phyloP scores from a whole-genome alignment of 805 yeast genomes.

The Lipomyces starkeyi region DNA sequence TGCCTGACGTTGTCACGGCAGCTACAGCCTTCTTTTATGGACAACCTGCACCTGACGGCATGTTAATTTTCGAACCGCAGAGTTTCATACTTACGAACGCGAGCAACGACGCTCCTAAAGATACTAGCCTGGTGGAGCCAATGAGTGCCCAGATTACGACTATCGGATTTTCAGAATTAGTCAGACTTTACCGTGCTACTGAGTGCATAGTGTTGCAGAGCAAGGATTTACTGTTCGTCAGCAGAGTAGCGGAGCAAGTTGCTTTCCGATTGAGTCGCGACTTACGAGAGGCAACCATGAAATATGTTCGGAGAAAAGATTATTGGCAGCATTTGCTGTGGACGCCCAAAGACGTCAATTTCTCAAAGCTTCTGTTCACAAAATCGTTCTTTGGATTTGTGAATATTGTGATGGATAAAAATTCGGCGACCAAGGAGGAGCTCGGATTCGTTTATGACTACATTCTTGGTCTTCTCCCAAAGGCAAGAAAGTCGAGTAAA shows the following conservation, averaged over 20 bases:
- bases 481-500: neutral
- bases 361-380: neutral
- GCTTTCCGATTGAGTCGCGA: neutral
- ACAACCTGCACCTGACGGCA: neutral
- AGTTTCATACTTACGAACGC: neutral
- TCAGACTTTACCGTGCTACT: neutral
- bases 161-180: neutral
- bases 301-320: slow-evolving; percentile 2
- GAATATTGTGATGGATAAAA: neutral
- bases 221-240: neutral
- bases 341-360: neutral
- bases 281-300: neutral
- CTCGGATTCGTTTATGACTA: neutral
- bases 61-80: neutral
- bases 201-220: neutral
- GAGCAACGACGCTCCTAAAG: neutral
- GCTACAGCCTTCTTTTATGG: neutral
- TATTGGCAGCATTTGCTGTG: slow-evolving; percentile 10
- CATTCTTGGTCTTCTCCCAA: neutral
- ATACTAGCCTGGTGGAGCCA: neutral
- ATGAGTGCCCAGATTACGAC: neutral
- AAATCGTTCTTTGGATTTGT: neutral
- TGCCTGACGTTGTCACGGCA: neutral
- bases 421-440: neutral
- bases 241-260: neutral